Evolutionary conservation across 805 yeast genomes (phyloP).

Genomic region (Candida golubevii): DNA sequence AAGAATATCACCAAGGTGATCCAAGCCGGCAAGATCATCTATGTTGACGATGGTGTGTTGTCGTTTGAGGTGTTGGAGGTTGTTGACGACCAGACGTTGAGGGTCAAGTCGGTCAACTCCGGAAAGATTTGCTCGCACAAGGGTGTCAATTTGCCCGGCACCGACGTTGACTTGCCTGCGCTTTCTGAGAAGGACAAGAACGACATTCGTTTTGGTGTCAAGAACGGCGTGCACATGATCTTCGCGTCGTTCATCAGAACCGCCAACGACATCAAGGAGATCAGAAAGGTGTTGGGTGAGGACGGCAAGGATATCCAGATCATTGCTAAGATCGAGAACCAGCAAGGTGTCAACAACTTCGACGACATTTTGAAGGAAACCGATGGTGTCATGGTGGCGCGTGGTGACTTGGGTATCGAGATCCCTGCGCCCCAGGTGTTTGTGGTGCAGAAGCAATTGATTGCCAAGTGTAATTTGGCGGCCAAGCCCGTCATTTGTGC

Average conservation of each 20-base stretch:
- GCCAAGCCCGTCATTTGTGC: slow-evolving; percentile 99
- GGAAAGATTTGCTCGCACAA: slow-evolving; percentile 96
- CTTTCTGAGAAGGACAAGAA: slow-evolving; percentile 92
- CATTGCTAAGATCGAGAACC: slow-evolving; percentile 97
- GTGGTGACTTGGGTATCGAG: slow-evolving; percentile 99
- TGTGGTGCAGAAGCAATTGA: slow-evolving; percentile 97
- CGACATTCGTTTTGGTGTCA: slow-evolving; percentile 92
- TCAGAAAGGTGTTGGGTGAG: slow-evolving; percentile 93
- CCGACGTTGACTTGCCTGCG: slow-evolving; percentile 98
- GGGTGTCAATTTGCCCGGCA: slow-evolving; percentile 99
- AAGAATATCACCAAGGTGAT: slow-evolving; percentile 94
- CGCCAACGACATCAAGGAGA: slow-evolving; percentile 82
- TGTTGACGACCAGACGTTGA: slow-evolving; percentile 73
- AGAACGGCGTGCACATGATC: slow-evolving; percentile 96
- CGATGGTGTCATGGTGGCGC: slow-evolving; percentile 99
- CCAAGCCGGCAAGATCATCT: slow-evolving; percentile 81
- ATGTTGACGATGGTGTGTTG: slow-evolving; percentile 95
- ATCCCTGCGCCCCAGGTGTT: slow-evolving; percentile 99
- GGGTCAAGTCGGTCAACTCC: slow-evolving; percentile 85
- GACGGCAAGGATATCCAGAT: slow-evolving; percentile 95
- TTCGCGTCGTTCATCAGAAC: slow-evolving; percentile 98
- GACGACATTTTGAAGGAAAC: slow-evolving; percentile 92
- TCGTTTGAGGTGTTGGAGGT: slow-evolving; percentile 90
- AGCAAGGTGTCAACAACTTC: slow-evolving; percentile 99
- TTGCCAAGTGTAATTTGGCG: slow-evolving; percentile 98